Base-by-base conservation (phyloP, 768 basidiomycete species). In the Rhodotorula paludigena region DNA sequence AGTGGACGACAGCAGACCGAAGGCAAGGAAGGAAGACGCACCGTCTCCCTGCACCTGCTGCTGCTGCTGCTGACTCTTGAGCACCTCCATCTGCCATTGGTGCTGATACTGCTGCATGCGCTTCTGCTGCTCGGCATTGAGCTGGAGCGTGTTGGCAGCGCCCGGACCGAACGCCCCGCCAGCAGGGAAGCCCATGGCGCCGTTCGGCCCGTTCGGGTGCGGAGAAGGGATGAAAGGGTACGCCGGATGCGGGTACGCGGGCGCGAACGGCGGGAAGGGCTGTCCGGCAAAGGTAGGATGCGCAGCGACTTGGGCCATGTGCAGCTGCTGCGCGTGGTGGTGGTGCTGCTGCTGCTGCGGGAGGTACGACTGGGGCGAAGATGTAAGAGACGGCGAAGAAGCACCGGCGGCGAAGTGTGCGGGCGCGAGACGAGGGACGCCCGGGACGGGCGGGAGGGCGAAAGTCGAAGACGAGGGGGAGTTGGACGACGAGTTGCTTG, bases 141-240 rank as follows among this genome's bases (percentile, higher is more conserved):
- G 35, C 12, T 54, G 35, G 25, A 38, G 25, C 25, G 32, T 16
- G 36, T 38, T 28, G 45, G 42, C 44, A 42, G 30, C 44, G 57
- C 14, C n/a, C n/a, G n/a, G n/a, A n/a, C n/a, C n/a, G n/a, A n/a
- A n/a, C n/a, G n/a, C n/a, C n/a, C n/a, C n/a, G n/a, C n/a, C n/a
- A n/a, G n/a, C n/a, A n/a, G n/a, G n/a, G n/a, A n/a, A n/a, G n/a
- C n/a, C n/a, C n/a, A n/a, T n/a, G n/a, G n/a, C n/a, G n/a, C 48
- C 51, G 39, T 32, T n/a, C 11, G 51, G 11, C 18, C 25, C 57
- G 47, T 48, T 47, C 21, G 69, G 69, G 44, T 71, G 69, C 15
- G 69, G 69, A 11, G 69, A 71, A 14, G 69, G 61, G 25, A 71
- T 63, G 65, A 71, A 71, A 5, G 69, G 69, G 51, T 60, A 71